These are phyloP conservation scores for Onygenales sp. DNA, from an alignment of 2,329 filamentous ascomycete species.

Conservation along the genomic window DNA sequence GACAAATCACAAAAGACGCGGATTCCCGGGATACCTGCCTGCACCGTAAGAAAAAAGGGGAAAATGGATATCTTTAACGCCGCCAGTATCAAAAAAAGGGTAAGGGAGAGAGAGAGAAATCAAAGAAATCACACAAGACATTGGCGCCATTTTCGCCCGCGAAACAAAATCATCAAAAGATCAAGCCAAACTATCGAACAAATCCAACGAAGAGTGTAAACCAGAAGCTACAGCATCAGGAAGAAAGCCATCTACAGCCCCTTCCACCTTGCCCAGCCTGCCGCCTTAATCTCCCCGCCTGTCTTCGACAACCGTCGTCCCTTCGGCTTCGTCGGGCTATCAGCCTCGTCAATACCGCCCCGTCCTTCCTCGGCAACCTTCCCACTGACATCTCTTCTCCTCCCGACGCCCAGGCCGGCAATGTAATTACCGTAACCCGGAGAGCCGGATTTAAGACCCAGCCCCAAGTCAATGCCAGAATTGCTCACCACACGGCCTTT, in stretches of 20 bases:
- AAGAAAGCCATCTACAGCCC: conserved; percentile 24
- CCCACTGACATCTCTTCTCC: conserved; percentile 38
- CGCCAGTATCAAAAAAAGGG: not conserved
- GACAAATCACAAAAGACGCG: too few relatives aligned
- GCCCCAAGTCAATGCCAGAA: conserved; percentile 28
- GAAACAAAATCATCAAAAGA: too few relatives aligned
- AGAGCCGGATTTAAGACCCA: conserved; percentile 19
- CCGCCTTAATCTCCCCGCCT: conserved; percentile 22
- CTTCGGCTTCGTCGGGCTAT: conserved; percentile 10
- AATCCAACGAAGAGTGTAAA: not conserved
- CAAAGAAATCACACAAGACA: not conserved
- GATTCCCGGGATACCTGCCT: too few relatives aligned
- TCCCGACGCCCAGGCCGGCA: conserved; percentile 34
- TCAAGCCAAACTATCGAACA: not conserved
- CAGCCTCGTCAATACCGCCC: conserved; percentile 15
- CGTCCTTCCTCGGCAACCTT: conserved; percentile 39
- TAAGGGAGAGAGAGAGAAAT: not conserved
- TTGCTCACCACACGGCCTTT: conserved; percentile 37
- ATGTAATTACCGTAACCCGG: conserved; percentile 33
- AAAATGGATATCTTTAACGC: too few relatives aligned
- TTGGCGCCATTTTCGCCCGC: not conserved
- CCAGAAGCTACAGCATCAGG: not conserved
- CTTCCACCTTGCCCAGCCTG: conserved; percentile 39
- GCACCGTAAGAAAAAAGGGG: too few relatives aligned
- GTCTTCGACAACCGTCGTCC: conserved; percentile 5